Conservation (phyloP, 2,329 filamentous ascomycete genomes). For the Metarhizium humberi region DNA sequence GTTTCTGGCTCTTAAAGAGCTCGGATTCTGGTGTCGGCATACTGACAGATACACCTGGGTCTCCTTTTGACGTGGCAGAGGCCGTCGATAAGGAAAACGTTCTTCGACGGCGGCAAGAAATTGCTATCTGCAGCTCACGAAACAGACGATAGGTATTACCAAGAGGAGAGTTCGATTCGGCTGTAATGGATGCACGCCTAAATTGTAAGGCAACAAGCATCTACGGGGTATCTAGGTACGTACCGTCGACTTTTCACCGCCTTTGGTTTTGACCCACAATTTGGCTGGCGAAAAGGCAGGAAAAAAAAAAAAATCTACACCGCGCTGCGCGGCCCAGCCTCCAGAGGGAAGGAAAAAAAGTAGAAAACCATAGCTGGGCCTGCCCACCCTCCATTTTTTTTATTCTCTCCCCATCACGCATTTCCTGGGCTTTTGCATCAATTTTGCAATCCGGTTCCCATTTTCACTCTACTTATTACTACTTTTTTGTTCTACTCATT, state of each 20-base stretch:
- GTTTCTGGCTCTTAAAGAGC: constrained; percentile 76
- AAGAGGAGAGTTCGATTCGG: not conserved
- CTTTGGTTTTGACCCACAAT: constrained; percentile 21
- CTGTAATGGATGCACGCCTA: not conserved
- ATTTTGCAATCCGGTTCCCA: not conserved
- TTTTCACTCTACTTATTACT: not conserved
- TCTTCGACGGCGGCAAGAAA: not conserved
- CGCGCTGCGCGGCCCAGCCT: constrained; percentile 11
- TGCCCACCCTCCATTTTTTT: constrained; percentile 6
- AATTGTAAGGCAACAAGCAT: constrained; percentile 17
- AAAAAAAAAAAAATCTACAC: constrained; percentile 16
- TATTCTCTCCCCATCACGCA: not conserved
- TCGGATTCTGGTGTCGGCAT: constrained; percentile 82
- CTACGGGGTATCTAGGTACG: not conserved
- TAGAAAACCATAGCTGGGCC: not conserved
- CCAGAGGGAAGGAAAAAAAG: constrained; percentile 14
- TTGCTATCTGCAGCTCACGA: not conserved
- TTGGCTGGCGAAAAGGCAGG: constrained; percentile 17
- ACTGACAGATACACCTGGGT: constrained; percentile 15
- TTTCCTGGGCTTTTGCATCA: not conserved
- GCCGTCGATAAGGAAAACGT: constrained; percentile 8
- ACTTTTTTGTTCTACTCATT: constrained; percentile 1
- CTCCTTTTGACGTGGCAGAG: constrained; percentile 3
- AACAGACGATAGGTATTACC: not conserved
- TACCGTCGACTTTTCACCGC: constrained; percentile 21